A percentile compares a stretch with the other conserved stretches of the same genome.
Conservation (phyloP, 169 alveolate species). For the Hepatocystis sp. region DNA sequence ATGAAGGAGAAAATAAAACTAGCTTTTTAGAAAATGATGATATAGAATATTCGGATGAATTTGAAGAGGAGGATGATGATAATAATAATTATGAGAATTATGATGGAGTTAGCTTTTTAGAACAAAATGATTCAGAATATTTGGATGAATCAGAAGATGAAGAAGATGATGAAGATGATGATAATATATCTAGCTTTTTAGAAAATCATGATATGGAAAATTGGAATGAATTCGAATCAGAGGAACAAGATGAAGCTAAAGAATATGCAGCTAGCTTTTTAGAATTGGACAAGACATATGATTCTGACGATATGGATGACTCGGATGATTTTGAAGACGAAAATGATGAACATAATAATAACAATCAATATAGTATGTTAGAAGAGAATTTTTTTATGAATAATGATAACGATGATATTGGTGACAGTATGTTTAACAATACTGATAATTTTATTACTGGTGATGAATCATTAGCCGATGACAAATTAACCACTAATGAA, state of each 20-base stretch:
- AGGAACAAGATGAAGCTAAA: not conserved
- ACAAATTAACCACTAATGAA: not conserved
- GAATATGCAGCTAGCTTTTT: conserved; percentile 11
- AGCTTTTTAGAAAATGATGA: conserved; percentile 8
- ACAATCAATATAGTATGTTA: not conserved
- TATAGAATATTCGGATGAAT: not conserved
- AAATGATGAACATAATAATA: conserved; percentile 6
- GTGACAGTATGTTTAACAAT: not conserved
- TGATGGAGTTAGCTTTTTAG: conserved; percentile 31
- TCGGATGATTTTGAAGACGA: conserved; percentile 8
- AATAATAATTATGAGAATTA: not conserved
- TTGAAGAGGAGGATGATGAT: not conserved
- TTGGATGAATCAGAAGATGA: not conserved
- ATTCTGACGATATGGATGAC: conserved; percentile 16
- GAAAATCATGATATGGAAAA: conserved; percentile 25
- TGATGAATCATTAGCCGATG: not conserved
- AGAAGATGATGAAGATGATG: not conserved
- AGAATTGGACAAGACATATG: conserved; percentile 33
- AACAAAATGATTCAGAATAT: not conserved
- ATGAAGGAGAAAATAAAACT: too few relatives aligned
- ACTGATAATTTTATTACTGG: not conserved
- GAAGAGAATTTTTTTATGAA: too few relatives aligned
- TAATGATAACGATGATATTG: conserved; percentile 1
- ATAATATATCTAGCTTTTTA: conserved; percentile 3
- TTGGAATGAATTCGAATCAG: not conserved